Evolutionary conservation across 2,329 filamentous ascomycete genomes (phyloP).

Genomic region (Coniella vitis): DNA sequence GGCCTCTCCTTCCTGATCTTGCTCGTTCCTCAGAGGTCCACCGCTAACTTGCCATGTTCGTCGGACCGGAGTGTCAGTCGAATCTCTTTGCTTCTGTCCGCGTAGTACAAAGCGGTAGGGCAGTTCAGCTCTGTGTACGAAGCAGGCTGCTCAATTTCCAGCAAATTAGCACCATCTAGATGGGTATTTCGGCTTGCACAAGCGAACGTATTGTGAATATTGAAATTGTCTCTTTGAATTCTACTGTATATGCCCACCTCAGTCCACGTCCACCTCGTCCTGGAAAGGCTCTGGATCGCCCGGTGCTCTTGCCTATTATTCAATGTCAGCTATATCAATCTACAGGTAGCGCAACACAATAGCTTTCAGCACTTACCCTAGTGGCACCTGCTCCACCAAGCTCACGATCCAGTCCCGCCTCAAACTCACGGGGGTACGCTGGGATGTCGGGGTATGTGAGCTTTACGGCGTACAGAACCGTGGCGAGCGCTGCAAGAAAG

Average conservation of each 20-base stretch:
- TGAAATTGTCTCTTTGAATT: background rate
- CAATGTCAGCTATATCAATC: constrained; percentile 7
- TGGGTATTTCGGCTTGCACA: background rate
- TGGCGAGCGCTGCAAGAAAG: constrained; percentile 58
- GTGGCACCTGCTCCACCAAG: constrained; percentile 63
- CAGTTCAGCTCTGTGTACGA: too few species aligned
- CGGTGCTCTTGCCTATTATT: constrained; percentile 43
- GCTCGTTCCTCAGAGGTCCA: too few species aligned
- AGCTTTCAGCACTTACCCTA: constrained; percentile 45
- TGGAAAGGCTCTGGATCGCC: constrained; percentile 48
- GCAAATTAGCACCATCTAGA: background rate
- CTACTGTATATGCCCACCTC: constrained; percentile 18
- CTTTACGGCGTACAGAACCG: constrained; percentile 61
- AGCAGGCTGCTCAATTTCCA: too few species aligned
- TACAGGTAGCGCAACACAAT: background rate
- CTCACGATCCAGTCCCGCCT: constrained; percentile 66
- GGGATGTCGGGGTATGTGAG: constrained; percentile 65
- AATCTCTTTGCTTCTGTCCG: too few species aligned
- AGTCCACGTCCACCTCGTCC: constrained; percentile 20
- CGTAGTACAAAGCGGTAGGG: too few species aligned
- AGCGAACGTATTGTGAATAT: too few species aligned
- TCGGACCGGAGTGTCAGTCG: too few species aligned
- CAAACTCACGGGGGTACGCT: constrained; percentile 63
- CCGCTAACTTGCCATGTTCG: background rate
- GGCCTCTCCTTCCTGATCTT: too few species aligned